Percentiles rank a stretch among this genome's conserved stretches.
Evolutionary conservation across 257 asterid species (phyloP).

Genomic region (Jaltomata sinuosa): DNA sequence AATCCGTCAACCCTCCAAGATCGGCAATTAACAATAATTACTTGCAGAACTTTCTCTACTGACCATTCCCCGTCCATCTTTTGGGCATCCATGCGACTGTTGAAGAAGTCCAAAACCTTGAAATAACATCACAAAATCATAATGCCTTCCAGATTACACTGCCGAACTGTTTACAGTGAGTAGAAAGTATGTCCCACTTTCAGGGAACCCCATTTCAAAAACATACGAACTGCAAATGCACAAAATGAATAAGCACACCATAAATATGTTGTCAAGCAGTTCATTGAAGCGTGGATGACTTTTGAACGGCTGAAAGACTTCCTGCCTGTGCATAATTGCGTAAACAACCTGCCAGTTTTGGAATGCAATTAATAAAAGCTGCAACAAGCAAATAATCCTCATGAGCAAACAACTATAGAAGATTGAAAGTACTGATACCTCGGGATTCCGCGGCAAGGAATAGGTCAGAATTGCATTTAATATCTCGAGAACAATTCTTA

Average conservation of each 20-base stretch:
- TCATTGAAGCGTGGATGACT: conserved; percentile 88
- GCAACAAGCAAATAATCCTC: neutral
- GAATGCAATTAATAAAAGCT: neutral
- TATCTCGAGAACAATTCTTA: conserved; percentile 87
- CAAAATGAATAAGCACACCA: conserved; percentile 12
- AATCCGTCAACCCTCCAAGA: conserved; percentile 98
- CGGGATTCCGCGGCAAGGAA: conserved; percentile 85
- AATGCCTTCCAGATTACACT: neutral
- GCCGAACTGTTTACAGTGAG: neutral
- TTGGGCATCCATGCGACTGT: conserved; percentile 74
- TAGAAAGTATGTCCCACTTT: neutral
- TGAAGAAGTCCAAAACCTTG: conserved; percentile 83
- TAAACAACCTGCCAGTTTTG: conserved; percentile 65
- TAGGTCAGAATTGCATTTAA: conserved; percentile 71
- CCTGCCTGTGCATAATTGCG: conserved; percentile 95
- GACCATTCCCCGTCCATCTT: conserved; percentile 79
- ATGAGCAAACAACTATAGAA: neutral
- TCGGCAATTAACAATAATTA: conserved; percentile 63
- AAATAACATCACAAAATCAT: neutral
- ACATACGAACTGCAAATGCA: neutral
- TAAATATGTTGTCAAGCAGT: conserved; percentile 80
- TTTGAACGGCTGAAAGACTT: conserved; percentile 84
- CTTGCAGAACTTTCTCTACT: conserved; percentile 85
- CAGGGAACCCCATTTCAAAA: neutral
- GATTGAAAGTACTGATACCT: conserved; percentile 37